Percentiles rank a stretch among this genome's conserved stretches.
Evolutionary conservation across 1,139 yeast species (phyloP).

Genomic region (Suzukiozyma palmioleophila): DNA sequence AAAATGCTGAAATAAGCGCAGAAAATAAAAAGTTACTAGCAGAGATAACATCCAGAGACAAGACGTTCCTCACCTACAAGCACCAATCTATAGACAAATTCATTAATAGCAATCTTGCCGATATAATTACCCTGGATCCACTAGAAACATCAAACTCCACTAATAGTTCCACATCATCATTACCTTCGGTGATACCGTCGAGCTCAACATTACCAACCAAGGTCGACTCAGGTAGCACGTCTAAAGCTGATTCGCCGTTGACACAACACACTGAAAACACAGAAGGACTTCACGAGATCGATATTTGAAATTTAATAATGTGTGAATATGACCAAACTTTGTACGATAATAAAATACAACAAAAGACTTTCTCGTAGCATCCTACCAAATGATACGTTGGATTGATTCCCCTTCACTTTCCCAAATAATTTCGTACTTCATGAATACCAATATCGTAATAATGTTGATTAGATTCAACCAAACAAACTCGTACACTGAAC

Average conservation of each 20-base stretch:
- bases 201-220: neutral
- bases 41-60: slow-evolving; percentile 20
- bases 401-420: slow-evolving; percentile 45
- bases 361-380: neutral
- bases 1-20: slow-evolving; percentile 12
- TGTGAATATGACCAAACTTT: neutral
- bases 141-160: neutral
- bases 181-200: slow-evolving; percentile 1
- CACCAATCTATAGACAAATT: slow-evolving; percentile 25
- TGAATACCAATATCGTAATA: slow-evolving; percentile 51
- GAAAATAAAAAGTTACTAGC: slow-evolving; percentile 18
- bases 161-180: neutral
- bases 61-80: slow-evolving; percentile 15
- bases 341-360: neutral
- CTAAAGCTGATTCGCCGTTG: neutral
- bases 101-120: slow-evolving; percentile 22
- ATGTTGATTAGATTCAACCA: slow-evolving; percentile 60
- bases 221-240: neutral
- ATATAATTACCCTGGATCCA: slow-evolving; percentile 9
- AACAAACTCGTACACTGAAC: slow-evolving; percentile 50
- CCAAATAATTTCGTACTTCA: slow-evolving; percentile 68
- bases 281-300: slow-evolving; percentile 2
- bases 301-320: neutral
- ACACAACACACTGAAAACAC: neutral
- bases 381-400: slow-evolving; percentile 87